Evolutionary conservation across 306 rosid genomes (phyloP), one percentile per base, ranked within the genome.

Genomic region (Dalbergia oliveri): DNA sequence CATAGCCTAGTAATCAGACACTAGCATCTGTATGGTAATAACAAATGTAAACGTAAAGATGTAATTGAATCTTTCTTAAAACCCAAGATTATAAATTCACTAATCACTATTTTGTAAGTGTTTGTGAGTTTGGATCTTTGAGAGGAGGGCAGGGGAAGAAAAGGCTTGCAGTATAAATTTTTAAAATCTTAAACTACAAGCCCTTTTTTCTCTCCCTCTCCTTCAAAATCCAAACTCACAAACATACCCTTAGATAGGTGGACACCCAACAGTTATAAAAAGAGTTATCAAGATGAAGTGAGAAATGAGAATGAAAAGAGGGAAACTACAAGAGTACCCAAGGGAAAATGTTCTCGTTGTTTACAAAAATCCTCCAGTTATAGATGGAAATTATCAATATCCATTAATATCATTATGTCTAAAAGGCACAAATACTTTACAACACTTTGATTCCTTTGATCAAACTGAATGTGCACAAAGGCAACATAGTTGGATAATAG

Each of bases 311-410:
- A 79, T 57, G 15, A 37, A 37, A 54, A 59, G 70, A 41, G 49
- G 58, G 10, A 57, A 67, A 34, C 81, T 43, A 39, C 54, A 64
- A 70, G 47, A 43, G 19, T 72, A 34, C 11, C 53, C 66, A 69
- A 33, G 67, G 76, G 21, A 49, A 34, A 60, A 66, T 19, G 7
- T 43, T 61, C 64, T 50, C 53, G 4, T 6, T 37, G 57, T 11
- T 41, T 43, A 39, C 60, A 58, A 12, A 12, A 67, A 79, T 79
- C 37, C 61, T 43, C 49, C 74, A 66, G 60, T 53, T 73, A 61
- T 15, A 79, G 73, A 66, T 9, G 72, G 69, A 79, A 51, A 69
- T 54, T 9, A 79, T 31, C 31, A 69, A 70, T 61, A 64, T 68
- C 11, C 26, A 73, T 44, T 43, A 41, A 81, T 74, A 68, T 10